Percentiles rank a stretch among this genome's conserved stretches.
These are phyloP conservation scores for Pythium plurisporium DNA, from an alignment of 352 stramenopile species.

Conservation along the genomic window DNA sequence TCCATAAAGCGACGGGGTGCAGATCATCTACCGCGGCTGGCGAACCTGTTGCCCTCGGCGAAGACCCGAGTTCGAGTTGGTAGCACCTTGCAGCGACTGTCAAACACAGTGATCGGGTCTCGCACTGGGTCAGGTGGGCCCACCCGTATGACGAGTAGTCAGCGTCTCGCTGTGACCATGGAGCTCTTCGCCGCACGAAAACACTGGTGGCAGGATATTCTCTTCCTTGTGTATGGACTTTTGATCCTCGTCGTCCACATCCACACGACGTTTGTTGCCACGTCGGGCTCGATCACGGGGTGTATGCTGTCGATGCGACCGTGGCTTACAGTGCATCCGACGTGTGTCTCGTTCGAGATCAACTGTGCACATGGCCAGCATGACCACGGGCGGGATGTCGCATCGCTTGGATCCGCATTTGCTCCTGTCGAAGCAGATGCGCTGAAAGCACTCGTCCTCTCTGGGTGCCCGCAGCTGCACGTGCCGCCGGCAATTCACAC, in stretches of 20 bases:
- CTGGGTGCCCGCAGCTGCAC: conserved; percentile 19
- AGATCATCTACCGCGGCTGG: not conserved
- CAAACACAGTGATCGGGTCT: not conserved
- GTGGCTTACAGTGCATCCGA: conserved; percentile 16
- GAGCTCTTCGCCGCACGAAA: not conserved
- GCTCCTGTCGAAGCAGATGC: not conserved
- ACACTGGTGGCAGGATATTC: not conserved
- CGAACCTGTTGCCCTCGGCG: not conserved
- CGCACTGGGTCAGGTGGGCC: not conserved
- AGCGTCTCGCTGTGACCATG: not conserved
- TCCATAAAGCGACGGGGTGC: not conserved
- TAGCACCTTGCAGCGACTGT: not conserved
- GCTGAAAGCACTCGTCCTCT: conserved; percentile 11
- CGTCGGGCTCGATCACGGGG: not conserved
- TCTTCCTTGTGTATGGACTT: conserved; percentile 7
- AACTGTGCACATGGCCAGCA: conserved; percentile 10
- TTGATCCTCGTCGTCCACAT: conserved; percentile 12
- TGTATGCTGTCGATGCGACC: conserved; percentile 13
- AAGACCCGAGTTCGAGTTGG: not conserved
- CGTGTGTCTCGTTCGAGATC: conserved; percentile 13
- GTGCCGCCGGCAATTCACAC: conserved; percentile 8
- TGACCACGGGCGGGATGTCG: not conserved
- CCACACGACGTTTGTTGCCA: not conserved
- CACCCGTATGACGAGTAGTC: not conserved
- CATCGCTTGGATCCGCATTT: not conserved